A percentile compares a stretch with the other conserved stretches of the same genome.
Conservation (phyloP, 2,329 filamentous ascomycete genomes). For the Colletotrichum ledebouriae region DNA sequence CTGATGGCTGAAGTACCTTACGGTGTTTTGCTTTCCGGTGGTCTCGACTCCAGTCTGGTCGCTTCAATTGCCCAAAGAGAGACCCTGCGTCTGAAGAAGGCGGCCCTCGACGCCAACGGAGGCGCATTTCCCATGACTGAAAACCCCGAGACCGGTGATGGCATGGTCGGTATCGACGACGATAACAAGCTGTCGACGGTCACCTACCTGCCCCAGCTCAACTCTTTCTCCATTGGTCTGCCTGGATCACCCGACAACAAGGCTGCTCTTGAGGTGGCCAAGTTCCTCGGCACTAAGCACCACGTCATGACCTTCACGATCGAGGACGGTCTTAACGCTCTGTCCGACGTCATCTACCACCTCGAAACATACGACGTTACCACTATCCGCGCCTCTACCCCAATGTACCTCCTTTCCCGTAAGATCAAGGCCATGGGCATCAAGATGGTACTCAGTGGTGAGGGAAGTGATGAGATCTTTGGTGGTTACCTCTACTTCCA, state of each 20-base stretch:
- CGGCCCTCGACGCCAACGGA: slow-evolving; percentile 65
- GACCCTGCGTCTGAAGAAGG: slow-evolving; percentile 81
- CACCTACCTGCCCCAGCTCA: slow-evolving; percentile 92
- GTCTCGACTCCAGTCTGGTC: slow-evolving; percentile 94
- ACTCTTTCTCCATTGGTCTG: slow-evolving; percentile 98
- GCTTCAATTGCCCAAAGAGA: slow-evolving; percentile 96
- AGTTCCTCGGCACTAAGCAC: slow-evolving; percentile 97
- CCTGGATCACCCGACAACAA: slow-evolving; percentile 92
- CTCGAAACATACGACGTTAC: slow-evolving; percentile 98
- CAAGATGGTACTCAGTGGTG: slow-evolving; percentile 98
- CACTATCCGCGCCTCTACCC: slow-evolving; percentile 96
- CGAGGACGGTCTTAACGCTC: slow-evolving; percentile 94
- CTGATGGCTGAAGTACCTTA: slow-evolving; percentile 99
- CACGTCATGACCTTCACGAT: slow-evolving; percentile 99
- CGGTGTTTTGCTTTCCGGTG: slow-evolving; percentile 94
- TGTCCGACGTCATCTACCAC: slow-evolving; percentile 98
- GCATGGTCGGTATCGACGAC: slow-evolving; percentile 94
- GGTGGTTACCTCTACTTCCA: slow-evolving; percentile 99
- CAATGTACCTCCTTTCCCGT: slow-evolving; percentile 96
- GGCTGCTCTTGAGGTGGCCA: slow-evolving; percentile 92
- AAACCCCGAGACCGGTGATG: slow-evolving; percentile 72
- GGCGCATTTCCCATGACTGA: slow-evolving; percentile 61
- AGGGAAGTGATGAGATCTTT: slow-evolving; percentile 98
- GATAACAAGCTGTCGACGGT: slow-evolving; percentile 90
- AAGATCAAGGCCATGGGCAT: slow-evolving; percentile 99